Evolutionary conservation across 2,329 filamentous ascomycete genomes (phyloP), one percentile per base, ranked within the genome.

Genomic region (Fusarium musae): DNA sequence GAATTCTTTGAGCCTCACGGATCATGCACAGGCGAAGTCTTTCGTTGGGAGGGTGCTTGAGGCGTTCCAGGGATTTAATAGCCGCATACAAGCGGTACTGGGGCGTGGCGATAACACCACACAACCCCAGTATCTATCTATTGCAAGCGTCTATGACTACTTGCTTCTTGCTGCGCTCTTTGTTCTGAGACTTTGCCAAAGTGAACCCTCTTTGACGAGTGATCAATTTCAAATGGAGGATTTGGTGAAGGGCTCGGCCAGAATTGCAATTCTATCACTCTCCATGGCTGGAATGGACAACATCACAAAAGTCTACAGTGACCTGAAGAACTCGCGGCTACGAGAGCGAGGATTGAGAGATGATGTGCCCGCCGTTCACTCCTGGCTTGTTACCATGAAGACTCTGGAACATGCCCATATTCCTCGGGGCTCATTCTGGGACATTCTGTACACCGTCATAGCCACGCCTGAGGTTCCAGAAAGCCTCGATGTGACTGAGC

Each of bases 331-430:
- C 6, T 76, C 82, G 7, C 78, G 83, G 3, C 80, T 82, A 42
- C 83, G 88, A 44, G 87, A 89, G 68, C 83, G 82, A 52, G 90
- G 89, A 2, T 85, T 92, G 39, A 84, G 83, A 34, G 79, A 83
- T 21, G 84, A 88, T 37, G 79, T 83, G n/a, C 78, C 82, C 19
- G 70, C 79, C 4, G 75, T 87, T 13, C 85, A 89, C 63, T 86
- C 87, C 15, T 93, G 91, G 91, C 85, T 90, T 5, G 82, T 88
- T 28, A 69, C 89, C 9, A 89, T 91, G 75, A 86, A 87, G 53
- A 80, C 87, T 1, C 78, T 92, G 9, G 85, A 87, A 34, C 81
- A 83, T 39, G 85, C 86, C 17, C 80, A 79, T 12, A 87, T 91
- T 46, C 85, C 86, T 4, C 83, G 85, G 57, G 81, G 83, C 28